A percentile compares a stretch with the other conserved stretches of the same genome.
These are phyloP conservation scores for Apiotrichum sp. DNA, from an alignment of 1,284 basidiomycete species.

Conservation along the genomic window DNA sequence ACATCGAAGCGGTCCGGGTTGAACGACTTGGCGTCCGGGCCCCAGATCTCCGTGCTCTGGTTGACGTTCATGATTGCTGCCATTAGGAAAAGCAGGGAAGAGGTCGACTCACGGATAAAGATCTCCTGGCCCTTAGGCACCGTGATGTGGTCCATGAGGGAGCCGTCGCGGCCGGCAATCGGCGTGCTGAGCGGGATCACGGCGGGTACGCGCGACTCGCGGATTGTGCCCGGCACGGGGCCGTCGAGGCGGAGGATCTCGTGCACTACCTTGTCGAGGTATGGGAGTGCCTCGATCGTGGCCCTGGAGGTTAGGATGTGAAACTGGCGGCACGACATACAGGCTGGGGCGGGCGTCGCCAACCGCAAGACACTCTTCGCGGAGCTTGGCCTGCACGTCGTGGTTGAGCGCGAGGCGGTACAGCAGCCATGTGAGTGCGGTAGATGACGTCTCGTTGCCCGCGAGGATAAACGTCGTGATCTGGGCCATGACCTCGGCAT, in stretches of 20 bases:
- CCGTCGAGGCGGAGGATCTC: slow-evolving; percentile 62
- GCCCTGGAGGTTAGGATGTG: neutral
- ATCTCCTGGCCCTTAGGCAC: slow-evolving; percentile 36
- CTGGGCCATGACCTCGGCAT: slow-evolving; percentile 63
- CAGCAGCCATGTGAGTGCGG: slow-evolving; percentile 66
- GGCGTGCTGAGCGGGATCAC: slow-evolving; percentile 56
- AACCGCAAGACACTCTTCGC: slow-evolving; percentile 54
- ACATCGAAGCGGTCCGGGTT: slow-evolving; percentile 37
- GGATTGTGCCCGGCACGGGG: slow-evolving; percentile 63
- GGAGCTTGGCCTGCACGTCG: slow-evolving; percentile 55
- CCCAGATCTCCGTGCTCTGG: slow-evolving; percentile 58
- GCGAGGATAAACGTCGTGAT: slow-evolving; percentile 62
- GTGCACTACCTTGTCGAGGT: slow-evolving; percentile 60
- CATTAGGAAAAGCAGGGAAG: neutral
- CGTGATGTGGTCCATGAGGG: slow-evolving; percentile 35
- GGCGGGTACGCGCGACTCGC: slow-evolving; percentile 55
- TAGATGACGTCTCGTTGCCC: slow-evolving; percentile 73
- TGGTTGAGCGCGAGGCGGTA: slow-evolving; percentile 60
- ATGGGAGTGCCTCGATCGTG: slow-evolving; percentile 50
- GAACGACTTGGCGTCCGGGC: slow-evolving; percentile 61
- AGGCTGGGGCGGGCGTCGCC: slow-evolving; percentile 35
- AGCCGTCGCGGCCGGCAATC: slow-evolving; percentile 43
- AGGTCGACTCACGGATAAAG: slow-evolving; percentile 48
- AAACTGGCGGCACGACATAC: neutral
- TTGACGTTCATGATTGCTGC: slow-evolving; percentile 56